Conservation (phyloP, 305 asterid genomes). For the Euphrasia arctica region DNA sequence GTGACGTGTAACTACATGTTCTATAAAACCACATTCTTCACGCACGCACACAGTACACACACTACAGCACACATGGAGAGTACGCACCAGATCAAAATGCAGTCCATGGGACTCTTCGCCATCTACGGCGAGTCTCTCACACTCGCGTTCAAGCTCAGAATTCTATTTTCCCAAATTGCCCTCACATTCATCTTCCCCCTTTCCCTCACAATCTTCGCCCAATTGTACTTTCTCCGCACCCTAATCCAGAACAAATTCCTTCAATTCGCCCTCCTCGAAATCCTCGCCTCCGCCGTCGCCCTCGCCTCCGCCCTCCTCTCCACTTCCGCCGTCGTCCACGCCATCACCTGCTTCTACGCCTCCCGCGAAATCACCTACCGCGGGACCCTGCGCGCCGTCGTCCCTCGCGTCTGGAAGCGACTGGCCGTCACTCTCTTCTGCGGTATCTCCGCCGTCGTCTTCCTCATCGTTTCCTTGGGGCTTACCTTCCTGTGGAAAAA, state of each 20-base stretch:
- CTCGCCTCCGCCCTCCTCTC: slow-evolving; percentile 1
- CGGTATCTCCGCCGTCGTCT: slow-evolving; percentile 18
- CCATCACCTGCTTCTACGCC: slow-evolving; percentile 26
- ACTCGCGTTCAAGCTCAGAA: slow-evolving; percentile 27
- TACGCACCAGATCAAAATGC: slow-evolving; percentile 51
- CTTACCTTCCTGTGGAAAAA: neutral
- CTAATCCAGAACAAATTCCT: slow-evolving; percentile 4
- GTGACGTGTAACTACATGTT: neutral
- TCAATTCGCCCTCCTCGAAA: slow-evolving; percentile 23
- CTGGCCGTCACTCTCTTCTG: slow-evolving; percentile 27
- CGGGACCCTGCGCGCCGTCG: slow-evolving; percentile 17
- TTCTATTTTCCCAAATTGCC: slow-evolving; percentile 25
- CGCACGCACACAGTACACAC: too few relatives aligned
- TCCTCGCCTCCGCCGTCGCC: slow-evolving; percentile 27
- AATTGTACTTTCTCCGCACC: neutral
- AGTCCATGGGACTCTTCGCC: slow-evolving; percentile 37
- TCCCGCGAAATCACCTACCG: slow-evolving; percentile 15
- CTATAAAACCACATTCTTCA: neutral
- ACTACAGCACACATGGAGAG: slow-evolving; percentile 35
- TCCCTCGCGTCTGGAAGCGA: slow-evolving; percentile 30
- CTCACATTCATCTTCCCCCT: slow-evolving; percentile 32
- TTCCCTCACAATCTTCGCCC: slow-evolving; percentile 26
- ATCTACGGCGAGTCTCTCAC: slow-evolving; percentile 26
- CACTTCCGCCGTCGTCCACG: slow-evolving; percentile 28
- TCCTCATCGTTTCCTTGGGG: slow-evolving; percentile 1